phyloP scores from a whole-genome alignment of 352 stramenopile genomes.

The Heterotrichella gracilis region DNA sequence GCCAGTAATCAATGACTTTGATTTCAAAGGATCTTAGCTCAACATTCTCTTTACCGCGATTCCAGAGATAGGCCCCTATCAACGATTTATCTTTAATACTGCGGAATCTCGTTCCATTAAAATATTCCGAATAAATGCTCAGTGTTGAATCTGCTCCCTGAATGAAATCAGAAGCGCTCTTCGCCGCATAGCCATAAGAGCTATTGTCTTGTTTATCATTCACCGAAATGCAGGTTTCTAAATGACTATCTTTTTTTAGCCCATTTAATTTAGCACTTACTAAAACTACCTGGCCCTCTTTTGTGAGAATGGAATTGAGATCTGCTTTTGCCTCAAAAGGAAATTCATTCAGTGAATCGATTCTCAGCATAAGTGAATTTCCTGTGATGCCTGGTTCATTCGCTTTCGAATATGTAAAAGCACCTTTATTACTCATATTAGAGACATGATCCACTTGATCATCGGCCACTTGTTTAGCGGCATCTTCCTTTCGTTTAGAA shows the following conservation, averaged over 20 bases:
- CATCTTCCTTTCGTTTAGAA: not conserved
- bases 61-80: not conserved
- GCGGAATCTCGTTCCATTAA: not conserved
- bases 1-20: not conserved
- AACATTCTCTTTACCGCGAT: not conserved
- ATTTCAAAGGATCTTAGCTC: not conserved
- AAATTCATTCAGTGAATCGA: not conserved
- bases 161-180: constrained; percentile 5
- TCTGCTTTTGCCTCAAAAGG: not conserved
- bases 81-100: not conserved
- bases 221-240: not conserved
- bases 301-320: not conserved
- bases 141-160: not conserved
- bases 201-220: not conserved
- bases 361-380: not conserved
- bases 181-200: not conserved
- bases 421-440: not conserved
- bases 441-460: not conserved
- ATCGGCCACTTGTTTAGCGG: not conserved
- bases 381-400: not conserved
- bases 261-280: not conserved
- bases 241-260: too few relatives aligned
- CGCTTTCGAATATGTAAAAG: not conserved
- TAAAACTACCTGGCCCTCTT: not conserved
- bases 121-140: not conserved